Evolutionary conservation across 257 asterid species (phyloP).

Genomic region (Capsicum rhomboideum): DNA sequence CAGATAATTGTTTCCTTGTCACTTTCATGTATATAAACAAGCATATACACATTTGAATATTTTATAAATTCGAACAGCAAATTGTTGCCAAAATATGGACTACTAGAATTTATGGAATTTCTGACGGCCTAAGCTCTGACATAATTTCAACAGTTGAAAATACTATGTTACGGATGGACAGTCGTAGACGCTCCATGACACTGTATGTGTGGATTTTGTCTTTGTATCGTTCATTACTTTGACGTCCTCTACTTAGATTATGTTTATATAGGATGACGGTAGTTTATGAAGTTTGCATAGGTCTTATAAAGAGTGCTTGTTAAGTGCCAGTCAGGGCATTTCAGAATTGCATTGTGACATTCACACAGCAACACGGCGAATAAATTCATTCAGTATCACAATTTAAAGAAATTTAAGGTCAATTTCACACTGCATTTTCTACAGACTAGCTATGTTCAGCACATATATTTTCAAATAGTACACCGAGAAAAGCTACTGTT

Average conservation of each 20-base stretch:
- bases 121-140: neutral
- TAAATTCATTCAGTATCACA: neutral
- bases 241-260: too few relatives aligned
- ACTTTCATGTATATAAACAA: slow-evolving; percentile 67
- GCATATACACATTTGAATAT: slow-evolving; percentile 68
- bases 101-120: neutral
- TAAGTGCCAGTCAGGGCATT: too few relatives aligned
- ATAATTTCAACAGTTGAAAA: neutral
- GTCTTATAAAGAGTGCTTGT: too few relatives aligned
- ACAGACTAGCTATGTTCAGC: neutral
- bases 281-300: too few relatives aligned
- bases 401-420: neutral
- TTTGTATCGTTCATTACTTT: too few relatives aligned
- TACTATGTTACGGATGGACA: neutral
- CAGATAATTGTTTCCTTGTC: slow-evolving; percentile 58
- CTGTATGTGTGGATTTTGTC: too few relatives aligned
- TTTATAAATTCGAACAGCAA: too few relatives aligned
- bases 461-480: neutral
- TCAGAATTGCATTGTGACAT: neutral
- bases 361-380: neutral
- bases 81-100: neutral
- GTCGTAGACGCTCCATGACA: too few relatives aligned
- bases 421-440: neutral
- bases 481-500: slow-evolving; percentile 10
- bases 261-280: too few relatives aligned